Conservation (phyloP, 2,329 filamentous ascomycete genomes). For the Xylariales sp. region DNA sequence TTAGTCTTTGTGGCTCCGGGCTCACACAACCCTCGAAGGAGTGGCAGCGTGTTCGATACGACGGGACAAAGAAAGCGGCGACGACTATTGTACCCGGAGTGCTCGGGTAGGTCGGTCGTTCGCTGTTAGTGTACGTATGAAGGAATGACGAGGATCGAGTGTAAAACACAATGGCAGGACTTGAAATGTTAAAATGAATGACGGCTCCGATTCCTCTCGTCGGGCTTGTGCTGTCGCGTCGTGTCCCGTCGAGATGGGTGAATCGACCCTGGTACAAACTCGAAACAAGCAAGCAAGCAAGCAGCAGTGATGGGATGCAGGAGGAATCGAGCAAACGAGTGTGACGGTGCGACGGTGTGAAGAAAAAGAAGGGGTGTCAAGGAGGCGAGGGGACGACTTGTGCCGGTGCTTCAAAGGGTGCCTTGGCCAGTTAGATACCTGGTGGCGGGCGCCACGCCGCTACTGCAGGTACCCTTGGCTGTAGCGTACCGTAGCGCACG, state of each 20-base stretch:
- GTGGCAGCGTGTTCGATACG: conserved; percentile 29
- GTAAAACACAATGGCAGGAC: conserved; percentile 11
- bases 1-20: conserved; percentile 17
- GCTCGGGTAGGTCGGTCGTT: not conserved
- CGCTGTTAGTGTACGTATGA: not conserved
- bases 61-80: conserved; percentile 38
- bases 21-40: conserved; percentile 26
- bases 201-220: conserved; percentile 5
- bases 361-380: conserved; percentile 4
- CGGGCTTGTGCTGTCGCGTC: not conserved
- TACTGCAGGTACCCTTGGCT: conserved; percentile 36
- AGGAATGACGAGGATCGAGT: conserved; percentile 21
- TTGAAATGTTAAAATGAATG: conserved; percentile 5
- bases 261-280: conserved; percentile 28
- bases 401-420: not conserved
- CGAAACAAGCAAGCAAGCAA: conserved; percentile 23
- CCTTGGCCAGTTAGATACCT: too few species aligned
- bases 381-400: conserved; percentile 2
- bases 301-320: conserved; percentile 2
- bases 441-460: conserved; percentile 3
- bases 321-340: conserved; percentile 9
- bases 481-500: too few species aligned
- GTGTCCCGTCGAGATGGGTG: conserved; percentile 1
- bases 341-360: conserved; percentile 9
- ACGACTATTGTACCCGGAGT: not conserved